These are phyloP conservation scores for Beta corolliflora DNA, from an alignment of 179 eudicot species.

Conservation along the genomic window DNA sequence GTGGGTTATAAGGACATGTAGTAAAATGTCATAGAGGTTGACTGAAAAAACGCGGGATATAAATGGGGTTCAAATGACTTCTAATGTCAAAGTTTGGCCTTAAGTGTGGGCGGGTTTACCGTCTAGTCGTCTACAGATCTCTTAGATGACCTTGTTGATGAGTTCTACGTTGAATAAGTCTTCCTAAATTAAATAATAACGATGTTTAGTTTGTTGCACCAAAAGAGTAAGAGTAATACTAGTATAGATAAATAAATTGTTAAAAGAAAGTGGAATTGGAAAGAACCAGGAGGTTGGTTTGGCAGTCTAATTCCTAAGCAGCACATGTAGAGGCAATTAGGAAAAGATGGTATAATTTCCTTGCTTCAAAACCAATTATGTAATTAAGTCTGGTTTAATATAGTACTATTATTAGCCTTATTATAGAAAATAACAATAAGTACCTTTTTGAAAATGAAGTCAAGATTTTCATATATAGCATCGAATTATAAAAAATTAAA, in stretches of 20 bases:
- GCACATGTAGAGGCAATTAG: no score
- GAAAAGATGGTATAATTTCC: no score
- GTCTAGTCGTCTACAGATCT: background rate
- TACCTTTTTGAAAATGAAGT: no score
- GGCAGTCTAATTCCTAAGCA: no score
- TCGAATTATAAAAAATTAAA: no score
- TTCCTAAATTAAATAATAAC: background rate
- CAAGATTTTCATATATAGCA: no score
- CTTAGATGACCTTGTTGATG: background rate
- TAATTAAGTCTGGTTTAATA: no score
- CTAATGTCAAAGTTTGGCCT: background rate
- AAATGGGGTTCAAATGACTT: no score
- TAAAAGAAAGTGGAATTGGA: background rate
- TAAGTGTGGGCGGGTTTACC: background rate
- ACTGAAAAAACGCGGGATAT: slow-evolving; percentile 22
- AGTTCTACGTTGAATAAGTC: background rate
- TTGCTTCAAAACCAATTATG: no score
- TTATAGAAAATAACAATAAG: no score
- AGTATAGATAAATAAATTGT: no score
- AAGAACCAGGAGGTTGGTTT: background rate
- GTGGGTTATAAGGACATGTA: background rate
- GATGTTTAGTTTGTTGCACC: background rate
- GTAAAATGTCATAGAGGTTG: background rate
- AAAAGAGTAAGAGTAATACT: background rate
- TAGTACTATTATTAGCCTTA: no score